Percentiles rank a stretch among this genome's conserved stretches.
Conservation (phyloP, 768 basidiomycete species). For the Boletellus ananiceps region DNA sequence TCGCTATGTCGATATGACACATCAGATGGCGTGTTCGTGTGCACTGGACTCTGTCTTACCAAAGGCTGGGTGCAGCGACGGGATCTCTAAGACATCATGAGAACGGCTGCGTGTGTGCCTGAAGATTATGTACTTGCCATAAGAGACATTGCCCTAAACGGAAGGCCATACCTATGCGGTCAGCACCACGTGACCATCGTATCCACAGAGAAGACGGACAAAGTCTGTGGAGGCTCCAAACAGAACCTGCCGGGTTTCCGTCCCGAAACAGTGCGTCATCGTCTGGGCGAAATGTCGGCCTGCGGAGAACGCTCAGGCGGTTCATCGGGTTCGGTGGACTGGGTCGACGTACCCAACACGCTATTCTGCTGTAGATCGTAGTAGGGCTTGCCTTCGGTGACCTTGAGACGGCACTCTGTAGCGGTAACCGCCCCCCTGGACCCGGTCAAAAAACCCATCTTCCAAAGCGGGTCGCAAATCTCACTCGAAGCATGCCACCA, state of each 20-base stretch:
- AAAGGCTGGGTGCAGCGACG: slow-evolving; percentile 60
- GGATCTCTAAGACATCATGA: slow-evolving; percentile 42
- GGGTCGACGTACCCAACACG: slow-evolving; percentile 41
- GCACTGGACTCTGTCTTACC: slow-evolving; percentile 36
- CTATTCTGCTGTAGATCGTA: slow-evolving; percentile 58
- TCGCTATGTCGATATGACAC: slow-evolving; percentile 39
- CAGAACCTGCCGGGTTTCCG: slow-evolving; percentile 32
- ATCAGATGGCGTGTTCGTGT: slow-evolving; percentile 14
- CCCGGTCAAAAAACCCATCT: slow-evolving; percentile 6
- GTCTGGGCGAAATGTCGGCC: slow-evolving; percentile 52
- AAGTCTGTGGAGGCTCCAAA: slow-evolving; percentile 72
- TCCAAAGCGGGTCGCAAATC: slow-evolving; percentile 18
- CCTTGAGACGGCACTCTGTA: slow-evolving; percentile 49
- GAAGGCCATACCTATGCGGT: slow-evolving; percentile 13
- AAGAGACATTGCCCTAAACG: slow-evolving; percentile 67
- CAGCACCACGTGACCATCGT: background rate
- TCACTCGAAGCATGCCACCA: slow-evolving; percentile 69
- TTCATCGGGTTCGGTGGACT: background rate
- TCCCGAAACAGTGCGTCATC: slow-evolving; percentile 41
- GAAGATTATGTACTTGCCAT: slow-evolving; percentile 41
- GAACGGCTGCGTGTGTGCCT: slow-evolving; percentile 6
- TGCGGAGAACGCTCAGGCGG: slow-evolving; percentile 23
- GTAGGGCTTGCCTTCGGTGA: slow-evolving; percentile 41
- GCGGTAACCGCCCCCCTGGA: slow-evolving; percentile 64
- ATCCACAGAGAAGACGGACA: slow-evolving; percentile 40